A percentile compares a stretch with the other conserved stretches of the same genome.
phyloP scores from a whole-genome alignment of 352 stramenopile genomes.

The Globisporangium lucens region DNA sequence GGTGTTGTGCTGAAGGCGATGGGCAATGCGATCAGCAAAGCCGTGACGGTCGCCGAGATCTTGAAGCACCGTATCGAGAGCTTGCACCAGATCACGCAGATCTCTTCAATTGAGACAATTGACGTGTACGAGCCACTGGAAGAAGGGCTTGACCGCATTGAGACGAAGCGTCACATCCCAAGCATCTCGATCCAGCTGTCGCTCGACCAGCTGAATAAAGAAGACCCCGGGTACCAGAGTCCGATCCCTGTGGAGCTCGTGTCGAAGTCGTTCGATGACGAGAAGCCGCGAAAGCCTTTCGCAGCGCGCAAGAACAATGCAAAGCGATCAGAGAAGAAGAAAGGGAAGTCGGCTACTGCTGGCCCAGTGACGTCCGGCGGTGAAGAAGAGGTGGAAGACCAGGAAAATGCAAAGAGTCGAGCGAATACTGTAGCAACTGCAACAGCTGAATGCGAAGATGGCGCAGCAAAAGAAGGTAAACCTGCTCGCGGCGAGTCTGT shows the following conservation, averaged over 20 bases:
- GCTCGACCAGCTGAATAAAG: slow-evolving; percentile 54
- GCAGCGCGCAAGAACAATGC: slow-evolving; percentile 22
- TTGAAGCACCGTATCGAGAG: slow-evolving; percentile 73
- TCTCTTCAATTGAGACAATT: slow-evolving; percentile 75
- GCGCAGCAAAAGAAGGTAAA: slow-evolving; percentile 4
- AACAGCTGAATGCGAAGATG: slow-evolving; percentile 1
- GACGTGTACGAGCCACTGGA: slow-evolving; percentile 85
- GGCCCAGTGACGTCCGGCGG: neutral
- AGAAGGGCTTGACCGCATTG: slow-evolving; percentile 77
- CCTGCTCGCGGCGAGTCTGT: slow-evolving; percentile 1
- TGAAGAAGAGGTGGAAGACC: slow-evolving; percentile 18
- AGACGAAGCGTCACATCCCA: slow-evolving; percentile 67
- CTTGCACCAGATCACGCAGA: slow-evolving; percentile 76
- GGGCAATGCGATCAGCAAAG: slow-evolving; percentile 83
- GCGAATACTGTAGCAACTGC: neutral
- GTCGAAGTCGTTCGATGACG: slow-evolving; percentile 32
- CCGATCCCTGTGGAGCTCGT: slow-evolving; percentile 64
- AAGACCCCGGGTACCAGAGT: slow-evolving; percentile 66
- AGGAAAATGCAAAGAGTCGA: slow-evolving; percentile 10
- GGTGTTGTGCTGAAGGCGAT: slow-evolving; percentile 74
- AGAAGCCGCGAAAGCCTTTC: slow-evolving; percentile 15
- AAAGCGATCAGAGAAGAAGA: slow-evolving; percentile 21
- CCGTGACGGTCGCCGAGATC: slow-evolving; percentile 81
- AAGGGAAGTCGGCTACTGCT: slow-evolving; percentile 14
- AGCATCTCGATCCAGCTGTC: slow-evolving; percentile 77